Evolutionary conservation across 495 filamentous ascomycete genomes (phyloP), one percentile per base, ranked within the genome.

Genomic region (Penicillium desertorum): DNA sequence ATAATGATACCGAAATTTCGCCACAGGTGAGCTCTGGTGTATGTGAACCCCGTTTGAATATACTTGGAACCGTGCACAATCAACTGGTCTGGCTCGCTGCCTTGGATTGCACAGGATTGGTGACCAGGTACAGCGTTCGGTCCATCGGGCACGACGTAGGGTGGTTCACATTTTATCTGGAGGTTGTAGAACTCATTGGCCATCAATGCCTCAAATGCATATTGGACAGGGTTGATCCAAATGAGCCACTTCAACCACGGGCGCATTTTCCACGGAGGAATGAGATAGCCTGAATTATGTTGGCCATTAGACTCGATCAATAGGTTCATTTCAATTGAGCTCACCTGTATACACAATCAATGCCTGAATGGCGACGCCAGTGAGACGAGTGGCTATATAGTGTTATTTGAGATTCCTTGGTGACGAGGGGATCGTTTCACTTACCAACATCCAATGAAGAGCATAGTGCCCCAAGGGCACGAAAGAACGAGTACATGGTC

Each of bases 241-340:
- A 80, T 81, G 2, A 93, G 72, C 91, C 91, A 96, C 49, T 82
- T 80, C 49, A 92, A 86, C 88, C 88, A 95, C 0, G 87, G 84
- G 52, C 84, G 83, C 90, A 94, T 92, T 53, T 86, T 80, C 42
- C 71, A 76, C 0, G 82, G 83, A 3, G 89, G 88, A 39, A 95
- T 88, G 9, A 90, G 71, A 67, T 87, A 96, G 27, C 90, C 90
- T 78, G 29, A 8, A 41, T 37, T 7, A 25, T 10, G 30, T 47
- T 39, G 5, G 39, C 29, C 43, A 9, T n/a, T 36, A 5, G 14
- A 11, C 5, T 19, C 10, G 8, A 14, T 1, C 5, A 27, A 1
- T 23, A 48, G 4, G 17, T 6, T 27, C 20, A 39, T 2, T 19
- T 9, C 12, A 16, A 51, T 3, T 23, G 29, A 9, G 23, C 59